Percentiles rank a stretch among this genome's conserved stretches.
These are phyloP conservation scores for Puccinia polysora DNA, from an alignment of 1,284 basidiomycete species.

Conservation along the genomic window DNA sequence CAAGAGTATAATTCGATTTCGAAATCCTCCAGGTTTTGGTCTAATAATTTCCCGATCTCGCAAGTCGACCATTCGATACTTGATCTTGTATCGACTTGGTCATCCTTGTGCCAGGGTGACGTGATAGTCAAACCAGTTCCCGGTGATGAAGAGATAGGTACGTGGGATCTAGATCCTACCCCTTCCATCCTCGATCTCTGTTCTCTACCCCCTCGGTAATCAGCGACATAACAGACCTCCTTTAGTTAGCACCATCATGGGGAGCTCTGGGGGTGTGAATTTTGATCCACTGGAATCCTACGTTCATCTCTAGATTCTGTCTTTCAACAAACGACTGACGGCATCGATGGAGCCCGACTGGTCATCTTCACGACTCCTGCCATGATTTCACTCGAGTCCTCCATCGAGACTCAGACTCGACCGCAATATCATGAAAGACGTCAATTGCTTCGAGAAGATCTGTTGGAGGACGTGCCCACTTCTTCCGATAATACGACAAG, in stretches of 20 bases:
- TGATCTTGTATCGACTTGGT: constrained; percentile 11
- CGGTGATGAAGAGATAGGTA: constrained; percentile 19
- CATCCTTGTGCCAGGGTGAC: constrained; percentile 6
- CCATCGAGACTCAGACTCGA: no score
- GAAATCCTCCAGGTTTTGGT: background rate
- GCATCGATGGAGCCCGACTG: constrained; percentile 1
- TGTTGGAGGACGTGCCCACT: background rate
- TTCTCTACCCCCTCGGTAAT: no score
- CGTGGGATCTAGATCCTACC: no score
- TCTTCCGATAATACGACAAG: background rate
- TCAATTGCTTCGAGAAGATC: no score
- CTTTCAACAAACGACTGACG: background rate
- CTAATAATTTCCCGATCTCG: background rate
- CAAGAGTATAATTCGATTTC: constrained; percentile 13
- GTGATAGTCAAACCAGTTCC: background rate
- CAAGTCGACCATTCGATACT: background rate
- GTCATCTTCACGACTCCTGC: constrained; percentile 9
- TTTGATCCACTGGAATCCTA: no score
- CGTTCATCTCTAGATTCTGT: constrained; percentile 33
- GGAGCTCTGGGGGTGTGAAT: no score
- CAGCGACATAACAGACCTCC: no score
- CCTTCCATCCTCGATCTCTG: no score
- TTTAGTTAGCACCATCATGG: no score
- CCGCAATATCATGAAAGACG: no score
- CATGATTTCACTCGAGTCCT: background rate